These are phyloP conservation scores for Fusarium bulbicola DNA, from an alignment of 2,329 filamentous ascomycete genomes.

Conservation along the genomic window DNA sequence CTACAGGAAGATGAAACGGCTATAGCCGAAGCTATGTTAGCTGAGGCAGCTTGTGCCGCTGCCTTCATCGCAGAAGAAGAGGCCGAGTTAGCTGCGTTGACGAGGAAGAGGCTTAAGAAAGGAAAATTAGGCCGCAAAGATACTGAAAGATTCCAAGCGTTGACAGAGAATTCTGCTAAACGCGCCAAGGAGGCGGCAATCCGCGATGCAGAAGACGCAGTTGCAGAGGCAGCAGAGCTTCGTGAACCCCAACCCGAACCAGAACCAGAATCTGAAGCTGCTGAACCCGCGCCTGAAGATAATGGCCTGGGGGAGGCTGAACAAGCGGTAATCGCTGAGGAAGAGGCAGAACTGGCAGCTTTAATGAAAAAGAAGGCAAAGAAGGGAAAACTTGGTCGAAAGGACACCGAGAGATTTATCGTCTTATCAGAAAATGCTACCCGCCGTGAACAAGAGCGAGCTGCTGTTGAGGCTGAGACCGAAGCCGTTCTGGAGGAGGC, in stretches of 20 bases:
- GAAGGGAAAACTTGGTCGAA: slow-evolving; percentile 44
- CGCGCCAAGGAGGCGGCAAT: slow-evolving; percentile 18
- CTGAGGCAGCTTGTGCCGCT: slow-evolving; percentile 21
- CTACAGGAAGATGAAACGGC: slow-evolving; percentile 44
- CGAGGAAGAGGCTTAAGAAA: slow-evolving; percentile 51
- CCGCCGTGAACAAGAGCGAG: slow-evolving; percentile 38
- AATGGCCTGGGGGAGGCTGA: slow-evolving; percentile 26
- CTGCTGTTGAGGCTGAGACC: slow-evolving; percentile 1
- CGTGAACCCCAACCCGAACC: slow-evolving; percentile 37
- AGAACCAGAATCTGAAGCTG: slow-evolving; percentile 44
- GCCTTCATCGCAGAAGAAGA: slow-evolving; percentile 47
- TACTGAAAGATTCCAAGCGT: slow-evolving; percentile 25
- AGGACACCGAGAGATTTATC: slow-evolving; percentile 35
- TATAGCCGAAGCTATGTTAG: slow-evolving; percentile 24
- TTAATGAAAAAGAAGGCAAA: slow-evolving; percentile 50
- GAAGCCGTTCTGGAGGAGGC: slow-evolving; percentile 28
- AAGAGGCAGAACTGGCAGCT: slow-evolving; percentile 54
- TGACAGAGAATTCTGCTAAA: slow-evolving; percentile 17
- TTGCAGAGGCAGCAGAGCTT: slow-evolving; percentile 42
- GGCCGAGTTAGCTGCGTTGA: slow-evolving; percentile 53
- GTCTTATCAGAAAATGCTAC: slow-evolving; percentile 24
- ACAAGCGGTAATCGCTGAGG: slow-evolving; percentile 38
- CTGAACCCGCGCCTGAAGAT: slow-evolving; percentile 37
- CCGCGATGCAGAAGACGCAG: slow-evolving; percentile 24
- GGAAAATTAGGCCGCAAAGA: slow-evolving; percentile 38